phyloP scores from a whole-genome alignment of 2,329 filamentous ascomycete genomes.

The Aureobasidium sp. region DNA sequence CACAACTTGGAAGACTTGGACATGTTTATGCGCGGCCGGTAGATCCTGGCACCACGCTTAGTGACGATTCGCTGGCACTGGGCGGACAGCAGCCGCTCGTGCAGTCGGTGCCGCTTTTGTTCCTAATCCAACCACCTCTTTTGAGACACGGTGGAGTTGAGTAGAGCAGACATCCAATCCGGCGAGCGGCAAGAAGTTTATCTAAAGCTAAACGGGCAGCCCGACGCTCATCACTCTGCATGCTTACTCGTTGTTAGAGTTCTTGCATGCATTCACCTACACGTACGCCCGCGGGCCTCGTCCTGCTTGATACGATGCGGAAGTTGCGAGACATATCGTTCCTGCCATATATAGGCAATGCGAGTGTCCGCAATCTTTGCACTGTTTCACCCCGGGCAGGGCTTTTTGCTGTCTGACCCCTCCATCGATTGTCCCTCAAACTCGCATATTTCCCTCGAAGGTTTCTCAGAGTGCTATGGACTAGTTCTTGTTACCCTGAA shows the following conservation, averaged over 20 bases:
- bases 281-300: constrained; percentile 6
- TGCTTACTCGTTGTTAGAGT: constrained; percentile 13
- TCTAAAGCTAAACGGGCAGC: background rate
- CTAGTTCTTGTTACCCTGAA: background rate
- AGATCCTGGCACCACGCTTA: constrained; percentile 1
- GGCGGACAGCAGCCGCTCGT: constrained; percentile 2
- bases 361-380: background rate
- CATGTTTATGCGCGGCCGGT: background rate
- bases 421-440: constrained; percentile 2
- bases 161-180: constrained; percentile 1
- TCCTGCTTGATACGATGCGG: background rate
- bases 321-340: background rate
- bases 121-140: constrained; percentile 13
- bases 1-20: constrained; percentile 10
- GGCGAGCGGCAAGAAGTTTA: constrained; percentile 6
- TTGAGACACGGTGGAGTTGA: constrained; percentile 9
- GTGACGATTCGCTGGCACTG: constrained; percentile 5
- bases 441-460: background rate
- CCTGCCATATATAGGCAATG: background rate
- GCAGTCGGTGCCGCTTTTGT: background rate
- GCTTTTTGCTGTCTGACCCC: background rate
- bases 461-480: background rate
- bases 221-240: constrained; percentile 4
- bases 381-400: background rate
- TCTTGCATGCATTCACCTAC: constrained; percentile 9